A percentile compares a stretch with the other conserved stretches of the same genome.
Conservation (phyloP, 108 stramenopile genomes). For the Cyclotella atomus region DNA sequence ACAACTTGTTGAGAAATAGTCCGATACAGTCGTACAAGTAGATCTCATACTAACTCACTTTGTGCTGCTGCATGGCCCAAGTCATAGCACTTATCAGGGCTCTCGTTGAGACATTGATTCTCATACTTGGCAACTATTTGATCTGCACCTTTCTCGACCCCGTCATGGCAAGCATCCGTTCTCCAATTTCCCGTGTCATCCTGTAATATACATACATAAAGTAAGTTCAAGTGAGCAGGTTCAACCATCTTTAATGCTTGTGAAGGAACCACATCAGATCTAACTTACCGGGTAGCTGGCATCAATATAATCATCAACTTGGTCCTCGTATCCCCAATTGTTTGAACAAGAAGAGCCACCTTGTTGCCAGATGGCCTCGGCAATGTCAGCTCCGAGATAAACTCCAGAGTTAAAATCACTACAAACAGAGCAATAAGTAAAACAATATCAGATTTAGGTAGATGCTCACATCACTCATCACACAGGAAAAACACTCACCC, state of each 20-base stretch:
- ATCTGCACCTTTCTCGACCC: background rate
- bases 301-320: background rate
- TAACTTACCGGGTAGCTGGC: background rate
- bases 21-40: background rate
- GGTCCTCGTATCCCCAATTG: slow-evolving; percentile 8
- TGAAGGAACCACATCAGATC: too few relatives aligned
- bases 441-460: background rate
- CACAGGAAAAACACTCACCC: too few relatives aligned
- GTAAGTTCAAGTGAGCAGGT: too few relatives aligned
- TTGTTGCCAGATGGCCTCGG: background rate
- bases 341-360: background rate
- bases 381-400: background rate
- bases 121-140: slow-evolving; percentile 1
- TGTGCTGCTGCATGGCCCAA: slow-evolving; percentile 4
- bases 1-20: background rate
- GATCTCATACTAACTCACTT: background rate
- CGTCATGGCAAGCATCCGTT: background rate
- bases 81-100: slow-evolving; percentile 5
- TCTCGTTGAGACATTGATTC: background rate
- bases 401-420: slow-evolving; percentile 10
- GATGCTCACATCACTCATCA: background rate
- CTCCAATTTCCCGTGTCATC: slow-evolving; percentile 5
- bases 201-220: too few relatives aligned
- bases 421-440: background rate
- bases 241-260: too few relatives aligned